phyloP scores from a whole-genome alignment of 192 early-diverging fungal species.

The Dimargaris cristalligena region DNA sequence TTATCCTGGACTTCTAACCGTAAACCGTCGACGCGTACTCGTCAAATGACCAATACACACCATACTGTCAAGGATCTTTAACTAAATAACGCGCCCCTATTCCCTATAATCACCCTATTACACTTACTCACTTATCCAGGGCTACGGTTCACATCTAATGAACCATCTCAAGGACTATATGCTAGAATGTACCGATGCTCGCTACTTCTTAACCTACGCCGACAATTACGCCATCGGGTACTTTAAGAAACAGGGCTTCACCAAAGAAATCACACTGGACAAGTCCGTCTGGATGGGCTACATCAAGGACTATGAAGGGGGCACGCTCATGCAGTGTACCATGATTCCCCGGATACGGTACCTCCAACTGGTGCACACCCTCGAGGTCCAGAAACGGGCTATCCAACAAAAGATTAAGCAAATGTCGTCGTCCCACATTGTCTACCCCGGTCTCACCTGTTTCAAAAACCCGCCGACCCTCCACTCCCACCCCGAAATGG shows the following conservation, averaged over 20 bases:
- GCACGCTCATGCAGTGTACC: constrained; percentile 94
- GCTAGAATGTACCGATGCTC: constrained; percentile 42
- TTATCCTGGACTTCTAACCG: no score
- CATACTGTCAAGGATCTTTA: no score
- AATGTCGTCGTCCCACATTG: constrained; percentile 50
- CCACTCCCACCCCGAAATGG: constrained; percentile 5
- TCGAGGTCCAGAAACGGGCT: constrained; percentile 60
- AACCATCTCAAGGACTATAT: constrained; percentile 93
- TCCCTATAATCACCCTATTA: no score
- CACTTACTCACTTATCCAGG: no score
- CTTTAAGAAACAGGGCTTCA: constrained; percentile 98
- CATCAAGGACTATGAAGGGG: constrained; percentile 99
- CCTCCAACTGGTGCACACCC: constrained; percentile 45
- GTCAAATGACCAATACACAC: no score
- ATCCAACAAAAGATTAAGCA: constrained; percentile 73
- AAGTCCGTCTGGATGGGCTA: constrained; percentile 90
- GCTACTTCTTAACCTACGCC: constrained; percentile 92
- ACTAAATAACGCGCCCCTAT: no score
- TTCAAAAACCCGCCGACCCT: no score
- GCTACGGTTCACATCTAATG: constrained; percentile 94
- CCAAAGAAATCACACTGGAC: constrained; percentile 90
- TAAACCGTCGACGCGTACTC: no score
- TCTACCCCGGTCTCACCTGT: constrained; percentile 58
- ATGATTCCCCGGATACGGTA: constrained; percentile 85
- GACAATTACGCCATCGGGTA: constrained; percentile 99